Base-by-base conservation (phyloP, 192 early-diverging fungal genomes). In the Backusella tuberculispora region DNA sequence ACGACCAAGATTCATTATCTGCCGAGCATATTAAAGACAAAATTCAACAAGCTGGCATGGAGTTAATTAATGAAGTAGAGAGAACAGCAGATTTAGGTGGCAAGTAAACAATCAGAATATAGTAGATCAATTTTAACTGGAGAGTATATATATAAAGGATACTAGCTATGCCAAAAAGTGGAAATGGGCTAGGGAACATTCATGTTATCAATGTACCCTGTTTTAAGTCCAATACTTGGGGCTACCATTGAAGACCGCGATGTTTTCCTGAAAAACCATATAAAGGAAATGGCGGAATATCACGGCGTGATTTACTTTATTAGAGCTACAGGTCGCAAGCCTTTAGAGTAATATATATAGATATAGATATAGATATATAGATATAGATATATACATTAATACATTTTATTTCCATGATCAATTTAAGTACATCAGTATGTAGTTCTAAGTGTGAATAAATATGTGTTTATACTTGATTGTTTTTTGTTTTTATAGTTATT, bases 291-390 rank as follows among this genome's bases (percentile, higher is more conserved):
- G 48, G 48, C 0, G 19, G n/a, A 50, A 6, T 50, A 15, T 50
- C 48, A 50, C 19, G 48, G 48, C 19, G 19, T 19, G 2, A 17
- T 50, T 50, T 50, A 50, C 17, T 50, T 50, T 19, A 50, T 17
- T 19, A 50, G 48, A 21, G 48, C 48, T 50, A 50, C 48, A n/a
- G 48, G 48, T 50, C 48, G 48, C 19, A 56, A 56, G 10, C 50
- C 50, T 56, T 56, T 56, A 10, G 50, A 56, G 19, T 56, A 56
- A n/a, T n/a, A n/a, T n/a, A n/a, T n/a, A n/a, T n/a, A n/a, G n/a
- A n/a, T n/a, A n/a, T n/a, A n/a, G n/a, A n/a, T n/a, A n/a, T n/a
- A n/a, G 21, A 56, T 56, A 21, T 21, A 48, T 17, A 48, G 46
- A 1, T 15, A 48, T 48, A 48, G n/a, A n/a, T n/a, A n/a, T n/a